phyloP scores from a whole-genome alignment of 1,284 basidiomycete species.

The Stygiomarasmius scandens region DNA sequence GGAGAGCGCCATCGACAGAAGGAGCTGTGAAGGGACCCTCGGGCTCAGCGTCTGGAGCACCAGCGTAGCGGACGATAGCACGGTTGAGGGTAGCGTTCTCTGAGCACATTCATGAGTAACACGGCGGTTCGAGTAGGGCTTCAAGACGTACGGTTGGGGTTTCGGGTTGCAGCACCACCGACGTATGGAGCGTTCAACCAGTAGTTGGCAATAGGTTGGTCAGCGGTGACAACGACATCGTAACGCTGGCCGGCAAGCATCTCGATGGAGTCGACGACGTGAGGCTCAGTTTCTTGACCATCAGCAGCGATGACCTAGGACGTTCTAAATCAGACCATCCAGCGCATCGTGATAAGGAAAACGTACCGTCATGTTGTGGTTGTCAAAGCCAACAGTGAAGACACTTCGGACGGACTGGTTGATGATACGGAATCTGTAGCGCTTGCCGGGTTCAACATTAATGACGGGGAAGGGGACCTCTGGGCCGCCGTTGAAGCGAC shows the following conservation, averaged over 20 bases:
- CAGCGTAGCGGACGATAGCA: slow-evolving; percentile 36
- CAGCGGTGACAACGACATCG: slow-evolving; percentile 27
- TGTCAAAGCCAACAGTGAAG: slow-evolving; percentile 39
- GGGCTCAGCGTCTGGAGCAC: slow-evolving; percentile 35
- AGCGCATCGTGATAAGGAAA: slow-evolving; percentile 15
- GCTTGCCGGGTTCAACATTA: slow-evolving; percentile 30
- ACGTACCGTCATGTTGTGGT: slow-evolving; percentile 39
- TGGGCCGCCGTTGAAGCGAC: slow-evolving; percentile 35
- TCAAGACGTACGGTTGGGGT: slow-evolving; percentile 10
- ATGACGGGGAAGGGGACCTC: slow-evolving; percentile 27
- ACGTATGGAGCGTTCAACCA: slow-evolving; percentile 26
- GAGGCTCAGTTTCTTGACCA: slow-evolving; percentile 31
- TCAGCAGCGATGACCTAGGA: slow-evolving; percentile 24
- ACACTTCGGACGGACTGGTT: slow-evolving; percentile 34
- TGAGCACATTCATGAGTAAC: not conserved
- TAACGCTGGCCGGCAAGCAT: slow-evolving; percentile 30
- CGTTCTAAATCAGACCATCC: too few relatives aligned
- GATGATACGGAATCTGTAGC: slow-evolving; percentile 48
- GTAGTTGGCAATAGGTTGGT: slow-evolving; percentile 33
- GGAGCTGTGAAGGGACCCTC: slow-evolving; percentile 9
- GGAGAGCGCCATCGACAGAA: slow-evolving; percentile 15
- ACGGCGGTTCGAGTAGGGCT: not conserved
- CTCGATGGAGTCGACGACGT: slow-evolving; percentile 26
- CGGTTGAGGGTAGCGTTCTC: slow-evolving; percentile 25
- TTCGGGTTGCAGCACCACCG: slow-evolving; percentile 4